Base-by-base conservation (phyloP, 495 filamentous ascomycete genomes). In the Penicillium steckii region DNA sequence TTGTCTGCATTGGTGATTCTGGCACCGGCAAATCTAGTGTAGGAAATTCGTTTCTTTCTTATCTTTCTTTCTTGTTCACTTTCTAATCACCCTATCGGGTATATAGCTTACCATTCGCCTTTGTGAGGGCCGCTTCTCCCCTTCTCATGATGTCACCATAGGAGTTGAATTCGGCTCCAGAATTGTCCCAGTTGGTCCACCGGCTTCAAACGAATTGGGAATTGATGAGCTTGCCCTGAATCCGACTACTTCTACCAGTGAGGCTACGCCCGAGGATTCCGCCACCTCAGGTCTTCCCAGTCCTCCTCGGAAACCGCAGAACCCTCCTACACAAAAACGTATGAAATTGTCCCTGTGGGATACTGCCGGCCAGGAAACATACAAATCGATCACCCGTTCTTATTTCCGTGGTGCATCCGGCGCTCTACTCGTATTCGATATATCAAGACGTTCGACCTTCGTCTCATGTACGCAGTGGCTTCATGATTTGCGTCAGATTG, bases 91-190 rank as follows among this genome's bases (percentile, higher is more conserved):
- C 15, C 33, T 24, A 40, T 23, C 26, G 13, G 22, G 10, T 26
- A 35, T 25, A 48, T 62, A 86, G 83, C 83, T 97, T 55, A 96
- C 93, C 15, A 90, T 97, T 69, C 90, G 93, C 22, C 87, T 97
- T 56, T 97, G 93, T 75, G 93, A 97, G 80, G 93, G 92, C 48
- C 92, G 93, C 60, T 97, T 97, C 77, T 88, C 87, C 46, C 78
- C 88, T 25, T 82, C 90, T 59, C 94, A 97, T 75, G 91, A 97
- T 75, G 94, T 98, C 37, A 98, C 94, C 23, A 97, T 98, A 60
- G 94, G 94, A 50, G 94, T 98, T 21, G 94, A 98, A 68, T 97
- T 98, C 72, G 94, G 92, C 49, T 93, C 88, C 25, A 85, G 93
- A 49, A 91, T 97, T 59, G 91, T 98, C 25, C 87, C 92, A 49